Percentiles rank a stretch among this genome's conserved stretches.
These are phyloP conservation scores for Cyclostephanos tholiformis DNA, from an alignment of 108 stramenopile species.

Conservation along the genomic window DNA sequence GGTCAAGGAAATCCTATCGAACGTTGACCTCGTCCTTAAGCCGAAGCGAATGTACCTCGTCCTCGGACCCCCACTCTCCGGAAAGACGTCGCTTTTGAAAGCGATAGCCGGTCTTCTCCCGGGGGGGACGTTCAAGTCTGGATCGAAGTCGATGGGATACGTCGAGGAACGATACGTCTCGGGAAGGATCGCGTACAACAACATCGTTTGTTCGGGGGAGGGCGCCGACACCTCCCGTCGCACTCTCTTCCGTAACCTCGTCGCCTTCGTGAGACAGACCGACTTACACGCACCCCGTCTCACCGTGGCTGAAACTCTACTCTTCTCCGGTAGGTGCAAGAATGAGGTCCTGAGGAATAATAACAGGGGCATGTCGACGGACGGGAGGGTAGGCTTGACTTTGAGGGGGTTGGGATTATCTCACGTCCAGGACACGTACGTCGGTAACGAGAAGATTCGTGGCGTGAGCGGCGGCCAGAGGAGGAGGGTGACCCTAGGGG, in stretches of 20 bases:
- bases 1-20: constrained; percentile 19
- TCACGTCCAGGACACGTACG: constrained; percentile 73
- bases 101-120: constrained; percentile 44
- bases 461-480: constrained; percentile 64
- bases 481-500: constrained; percentile 54
- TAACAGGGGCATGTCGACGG: constrained; percentile 7
- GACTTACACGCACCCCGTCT: constrained; percentile 45
- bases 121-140: constrained; percentile 12
- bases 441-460: constrained; percentile 55
- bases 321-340: constrained; percentile 36
- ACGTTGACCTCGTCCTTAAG: constrained; percentile 41
- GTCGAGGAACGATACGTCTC: constrained; percentile 22
- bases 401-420: constrained; percentile 63
- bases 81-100: constrained; percentile 44
- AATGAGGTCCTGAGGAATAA: constrained; percentile 11
- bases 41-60: constrained; percentile 56
- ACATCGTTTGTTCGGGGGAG: constrained; percentile 19
- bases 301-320: constrained; percentile 45
- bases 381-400: constrained; percentile 26
- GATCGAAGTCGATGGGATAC: constrained; percentile 2
- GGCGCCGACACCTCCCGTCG: constrained; percentile 11
- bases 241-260: constrained; percentile 30
- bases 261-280: constrained; percentile 41
- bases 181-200: constrained; percentile 35
- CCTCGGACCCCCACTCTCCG: constrained; percentile 38